These are phyloP conservation scores for Elongisporangium prolatum DNA, from an alignment of 352 stramenopile genomes.

Conservation along the genomic window DNA sequence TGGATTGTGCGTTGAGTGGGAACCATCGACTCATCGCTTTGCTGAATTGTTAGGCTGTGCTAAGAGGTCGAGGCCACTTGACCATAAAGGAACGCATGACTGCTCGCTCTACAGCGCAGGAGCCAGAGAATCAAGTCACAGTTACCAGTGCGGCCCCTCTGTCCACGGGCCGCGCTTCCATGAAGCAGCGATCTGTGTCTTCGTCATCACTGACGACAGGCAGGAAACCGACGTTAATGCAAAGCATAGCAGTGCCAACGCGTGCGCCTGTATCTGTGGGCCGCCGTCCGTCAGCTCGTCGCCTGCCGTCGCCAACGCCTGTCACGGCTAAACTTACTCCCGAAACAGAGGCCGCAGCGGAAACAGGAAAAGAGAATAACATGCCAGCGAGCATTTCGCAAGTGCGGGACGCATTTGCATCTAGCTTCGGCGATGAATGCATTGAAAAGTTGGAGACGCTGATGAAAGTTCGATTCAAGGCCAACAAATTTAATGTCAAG, in stretches of 20 bases:
- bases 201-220: background rate
- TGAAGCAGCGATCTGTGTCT: background rate
- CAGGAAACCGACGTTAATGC: background rate
- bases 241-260: background rate
- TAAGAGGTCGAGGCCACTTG: background rate
- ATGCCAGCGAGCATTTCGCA: conserved; percentile 8
- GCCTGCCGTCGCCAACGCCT: background rate
- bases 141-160: background rate
- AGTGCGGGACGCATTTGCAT: conserved; percentile 27
- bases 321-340: background rate
- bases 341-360: background rate
- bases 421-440: conserved; percentile 28
- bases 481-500: conserved; percentile 67
- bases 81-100: background rate
- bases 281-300: background rate
- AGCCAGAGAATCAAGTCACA: conserved; percentile 1
- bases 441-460: conserved; percentile 39
- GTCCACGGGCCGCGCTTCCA: background rate
- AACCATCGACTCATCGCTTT: background rate
- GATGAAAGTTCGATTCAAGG: conserved; percentile 51
- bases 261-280: background rate
- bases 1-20: background rate
- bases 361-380: conserved; percentile 14
- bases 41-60: background rate
- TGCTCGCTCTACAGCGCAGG: background rate